A percentile compares a stretch with the other conserved stretches of the same genome.
These are phyloP conservation scores for Oxytropis ochrocephala DNA, from an alignment of 306 rosid genomes.

Conservation along the genomic window DNA sequence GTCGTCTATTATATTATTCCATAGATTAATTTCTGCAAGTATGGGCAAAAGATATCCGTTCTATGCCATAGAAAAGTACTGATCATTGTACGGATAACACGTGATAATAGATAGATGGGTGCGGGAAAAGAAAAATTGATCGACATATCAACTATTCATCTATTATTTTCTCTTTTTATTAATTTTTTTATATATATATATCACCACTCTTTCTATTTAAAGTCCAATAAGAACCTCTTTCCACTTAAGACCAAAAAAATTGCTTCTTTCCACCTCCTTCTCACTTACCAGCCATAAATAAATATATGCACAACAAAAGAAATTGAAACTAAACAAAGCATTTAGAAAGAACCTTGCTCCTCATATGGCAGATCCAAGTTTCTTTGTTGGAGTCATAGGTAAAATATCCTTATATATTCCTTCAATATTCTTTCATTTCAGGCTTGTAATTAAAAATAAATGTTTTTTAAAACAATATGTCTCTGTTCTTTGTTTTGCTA, in stretches of 20 bases:
- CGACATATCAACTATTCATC: too few relatives aligned
- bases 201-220: neutral
- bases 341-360: neutral
- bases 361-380: constrained; percentile 48
- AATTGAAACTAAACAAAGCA: neutral
- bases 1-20: too few relatives aligned
- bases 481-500: neutral
- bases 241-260: neutral
- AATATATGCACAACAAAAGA: neutral
- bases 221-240: neutral
- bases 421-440: too few relatives aligned
- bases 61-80: too few relatives aligned
- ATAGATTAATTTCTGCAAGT: too few relatives aligned
- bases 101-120: too few relatives aligned
- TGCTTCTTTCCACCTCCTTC: neutral
- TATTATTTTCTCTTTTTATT: too few relatives aligned
- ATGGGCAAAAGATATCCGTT: too few relatives aligned
- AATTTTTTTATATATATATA: too few relatives aligned
- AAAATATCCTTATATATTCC: neutral
- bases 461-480: neutral
- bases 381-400: constrained; percentile 55
- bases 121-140: too few relatives aligned
- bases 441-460: neutral
- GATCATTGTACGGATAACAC: too few relatives aligned
- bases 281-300: neutral